A percentile compares a stretch with the other conserved stretches of the same genome.
Conservation (phyloP, 306 rosid genomes). For the Elaeagnus macrophylla region DNA sequence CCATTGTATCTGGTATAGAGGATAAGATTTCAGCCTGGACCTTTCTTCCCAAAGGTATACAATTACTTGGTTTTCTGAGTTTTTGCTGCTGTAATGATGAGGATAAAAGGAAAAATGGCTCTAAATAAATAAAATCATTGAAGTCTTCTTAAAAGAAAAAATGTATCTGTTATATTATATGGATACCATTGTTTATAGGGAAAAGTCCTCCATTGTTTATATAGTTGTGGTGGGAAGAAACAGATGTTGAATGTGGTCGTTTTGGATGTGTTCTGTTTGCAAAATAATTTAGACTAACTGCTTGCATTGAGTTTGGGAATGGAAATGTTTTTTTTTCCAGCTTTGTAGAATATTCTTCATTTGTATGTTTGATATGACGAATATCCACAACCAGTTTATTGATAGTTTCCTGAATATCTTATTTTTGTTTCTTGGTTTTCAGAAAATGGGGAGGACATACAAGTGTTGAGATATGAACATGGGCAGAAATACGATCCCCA, state of each 20-base stretch:
- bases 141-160: too few relatives aligned
- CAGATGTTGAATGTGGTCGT: background rate
- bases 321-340: too few relatives aligned
- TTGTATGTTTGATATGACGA: background rate
- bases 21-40: slow-evolving; percentile 93
- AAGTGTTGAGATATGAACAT: slow-evolving; percentile 87
- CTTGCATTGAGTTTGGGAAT: too few relatives aligned
- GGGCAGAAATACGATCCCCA: slow-evolving; percentile 97
- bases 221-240: background rate
- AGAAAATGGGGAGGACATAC: slow-evolving; percentile 99
- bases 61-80: slow-evolving; percentile 3
- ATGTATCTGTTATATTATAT: background rate
- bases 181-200: background rate
- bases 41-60: slow-evolving; percentile 91
- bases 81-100: too few relatives aligned
- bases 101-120: too few relatives aligned
- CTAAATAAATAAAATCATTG: too few relatives aligned
- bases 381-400: slow-evolving; percentile 1
- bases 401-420: slow-evolving; percentile 9
- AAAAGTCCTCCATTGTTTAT: background rate
- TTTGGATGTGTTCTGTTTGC: background rate
- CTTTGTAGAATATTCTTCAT: background rate
- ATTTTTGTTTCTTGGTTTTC: slow-evolving; percentile 27
- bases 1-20: slow-evolving; percentile 82
- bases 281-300: too few relatives aligned